Evolutionary conservation across 169 alveolate species (phyloP), one percentile per base, ranked within the genome.

Genomic region (Plasmodium gallinaceum): DNA sequence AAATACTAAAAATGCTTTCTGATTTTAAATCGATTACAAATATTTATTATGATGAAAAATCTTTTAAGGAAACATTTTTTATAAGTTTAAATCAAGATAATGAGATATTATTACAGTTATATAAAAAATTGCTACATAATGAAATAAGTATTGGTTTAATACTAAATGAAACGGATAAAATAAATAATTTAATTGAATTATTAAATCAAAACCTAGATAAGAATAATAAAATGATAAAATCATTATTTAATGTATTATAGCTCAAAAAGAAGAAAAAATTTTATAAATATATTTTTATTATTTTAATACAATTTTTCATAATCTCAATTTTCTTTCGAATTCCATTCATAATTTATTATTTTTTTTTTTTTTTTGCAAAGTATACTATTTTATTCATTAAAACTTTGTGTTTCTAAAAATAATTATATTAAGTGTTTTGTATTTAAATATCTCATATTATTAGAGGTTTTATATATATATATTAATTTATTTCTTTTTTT

Each of bases 51-150:
- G 51, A 75, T n/a, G 73, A 75, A 46, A 20, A 54, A 37, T 22
- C 76, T n/a, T 22, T 75, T 37, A 74, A 75, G 12, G 12, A 45
- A 20, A 20, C 39, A 7, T 60, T 80, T 42, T 83, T 57, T 14
- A 46, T 80, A 26, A 7, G 65, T 26, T 46, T 86, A 64, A 86
- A 52, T 42, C 61, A 70, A 45, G 37, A 86, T 14, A 48, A 60
- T 65, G 75, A 86, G 22, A 8, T 42, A 37, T 22, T 72, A 24
- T 39, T 86, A 48, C 12, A 22, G 4, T 7, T 60, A 37, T 71
- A 86, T 37, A 86, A 71, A 45, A 22, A 74, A 73, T 32, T 86
- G 22, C 12, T 86, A 45, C 7, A 60, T n/a, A 32, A 51, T 20
- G 88, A 86, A 39, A 42, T 86, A 20, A 51, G 45, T 0, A 52